Evolutionary conservation across 352 stramenopile genomes (phyloP), one percentile per base, ranked within the genome.

Genomic region (Phytopythium montanum): DNA sequence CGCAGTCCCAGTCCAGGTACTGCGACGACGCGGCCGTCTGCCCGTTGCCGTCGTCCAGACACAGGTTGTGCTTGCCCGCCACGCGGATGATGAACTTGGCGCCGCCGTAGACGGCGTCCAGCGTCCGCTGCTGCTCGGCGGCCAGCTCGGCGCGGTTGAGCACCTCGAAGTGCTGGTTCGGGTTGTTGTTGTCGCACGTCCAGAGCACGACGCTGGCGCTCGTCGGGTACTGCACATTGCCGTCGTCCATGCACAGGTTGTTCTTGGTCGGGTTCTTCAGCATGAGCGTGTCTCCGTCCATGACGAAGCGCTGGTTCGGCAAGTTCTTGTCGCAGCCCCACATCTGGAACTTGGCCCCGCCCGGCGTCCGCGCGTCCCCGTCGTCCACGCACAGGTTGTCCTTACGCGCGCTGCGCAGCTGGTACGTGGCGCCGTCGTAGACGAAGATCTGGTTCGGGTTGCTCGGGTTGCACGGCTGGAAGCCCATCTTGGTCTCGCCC

Each of bases 121-220:
- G 38, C 0, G 31, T 54, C 51, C 65, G 65, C 45, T 48, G 64
- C 60, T 68, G 60, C 21, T 68, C 48, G 5, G 48, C 46, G 9
- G 61, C 8, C 49, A 66, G 52, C 1, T 26, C 26, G 29, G 60
- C 59, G 23, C 54, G 55, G 48, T 56, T 41, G 19, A 70, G 7
- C 13, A 73, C 54, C 41, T 75, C 64, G 39, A 76, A 81, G 57
- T 72, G 64, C 38, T 81, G 72, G 54, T 81, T 81, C 52, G 65
- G 41, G 26, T 65, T 69, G 48, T 49, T 60, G 33, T 38, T 41
- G 54, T 62, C 59, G 55, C 63, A 56, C 31, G 51, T 56, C 51
- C 31, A 46, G 9, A 56, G 51, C 31, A 54, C 54, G 16, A 56
- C 59, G 46, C 59, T 68, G 9, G 73, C 56, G 16, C 29, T 39